A percentile compares a stretch with the other conserved stretches of the same genome.
Evolutionary conservation across 371 early-diverging fungal genomes (phyloP).

Genomic region (Mucor velutinosus): DNA sequence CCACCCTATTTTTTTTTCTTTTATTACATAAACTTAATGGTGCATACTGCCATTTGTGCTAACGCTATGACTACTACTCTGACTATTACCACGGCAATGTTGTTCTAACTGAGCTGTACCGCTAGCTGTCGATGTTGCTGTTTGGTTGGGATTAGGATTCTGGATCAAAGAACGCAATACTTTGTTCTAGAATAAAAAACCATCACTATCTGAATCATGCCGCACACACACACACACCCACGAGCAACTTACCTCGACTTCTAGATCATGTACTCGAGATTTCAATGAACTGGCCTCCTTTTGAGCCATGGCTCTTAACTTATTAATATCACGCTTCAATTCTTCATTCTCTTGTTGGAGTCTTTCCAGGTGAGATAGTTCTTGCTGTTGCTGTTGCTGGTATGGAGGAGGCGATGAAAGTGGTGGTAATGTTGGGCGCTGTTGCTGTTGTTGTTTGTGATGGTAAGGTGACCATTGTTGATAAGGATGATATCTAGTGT

Average conservation of each 20-base stretch:
- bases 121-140: background rate
- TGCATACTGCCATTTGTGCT: background rate
- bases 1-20: background rate
- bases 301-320: constrained; percentile 21
- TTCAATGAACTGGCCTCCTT: constrained; percentile 19
- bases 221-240: no score
- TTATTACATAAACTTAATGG: background rate
- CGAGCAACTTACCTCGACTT: constrained; percentile 30
- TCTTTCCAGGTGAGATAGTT: constrained; percentile 7
- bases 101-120: background rate
- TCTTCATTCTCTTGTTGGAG: constrained; percentile 27
- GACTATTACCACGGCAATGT: background rate
- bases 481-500: constrained; percentile 10
- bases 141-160: constrained; percentile 4
- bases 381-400: constrained; percentile 10
- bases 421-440: constrained; percentile 6
- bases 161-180: constrained; percentile 34
- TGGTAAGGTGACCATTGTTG: constrained; percentile 23
- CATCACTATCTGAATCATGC: background rate
- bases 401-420: constrained; percentile 11
- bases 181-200: constrained; percentile 26
- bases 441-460: background rate
- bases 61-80: background rate
- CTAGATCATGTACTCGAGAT: constrained; percentile 33
- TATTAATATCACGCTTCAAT: constrained; percentile 26